Conservation (phyloP, 306 rosid species). For the Sicyos baderoa region DNA sequence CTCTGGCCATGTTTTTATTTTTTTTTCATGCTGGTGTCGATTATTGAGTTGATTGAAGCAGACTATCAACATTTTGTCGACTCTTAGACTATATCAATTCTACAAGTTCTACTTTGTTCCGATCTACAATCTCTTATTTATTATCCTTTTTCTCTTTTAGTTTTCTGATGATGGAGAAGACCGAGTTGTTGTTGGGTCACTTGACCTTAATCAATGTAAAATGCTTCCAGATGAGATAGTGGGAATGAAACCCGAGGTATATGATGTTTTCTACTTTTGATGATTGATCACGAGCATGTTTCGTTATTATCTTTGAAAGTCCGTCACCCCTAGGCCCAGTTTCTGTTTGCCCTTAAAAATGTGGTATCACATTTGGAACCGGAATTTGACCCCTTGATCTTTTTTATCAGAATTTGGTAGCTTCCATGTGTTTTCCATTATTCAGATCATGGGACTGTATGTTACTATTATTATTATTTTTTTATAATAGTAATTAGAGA, state of each 20-base stretch:
- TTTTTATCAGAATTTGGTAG: not conserved
- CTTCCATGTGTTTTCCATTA: not conserved
- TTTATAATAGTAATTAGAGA: not conserved
- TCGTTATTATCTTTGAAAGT: not conserved
- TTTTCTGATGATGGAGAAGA: conserved; percentile 63
- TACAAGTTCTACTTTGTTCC: not conserved
- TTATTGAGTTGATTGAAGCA: conserved; percentile 4
- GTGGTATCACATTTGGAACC: not conserved
- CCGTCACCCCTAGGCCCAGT: not conserved
- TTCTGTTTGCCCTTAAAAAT: not conserved
- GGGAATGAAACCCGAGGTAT: conserved; percentile 76
- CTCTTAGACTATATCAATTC: not conserved
- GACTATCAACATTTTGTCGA: not conserved
- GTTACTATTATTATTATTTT: not conserved
- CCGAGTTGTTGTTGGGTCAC: conserved; percentile 60
- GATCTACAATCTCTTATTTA: not conserved
- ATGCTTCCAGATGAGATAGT: conserved; percentile 83
- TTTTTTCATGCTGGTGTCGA: not conserved
- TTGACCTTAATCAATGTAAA: conserved; percentile 76
- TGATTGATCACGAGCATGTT: not conserved
- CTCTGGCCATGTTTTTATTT: not conserved
- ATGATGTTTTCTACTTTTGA: not conserved
- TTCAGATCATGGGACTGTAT: not conserved
- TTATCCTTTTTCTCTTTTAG: conserved; percentile 30
- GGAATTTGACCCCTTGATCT: not conserved